Evolutionary conservation across 345 rosid species (phyloP).

Genomic region (Excoecaria cochinchinensis): DNA sequence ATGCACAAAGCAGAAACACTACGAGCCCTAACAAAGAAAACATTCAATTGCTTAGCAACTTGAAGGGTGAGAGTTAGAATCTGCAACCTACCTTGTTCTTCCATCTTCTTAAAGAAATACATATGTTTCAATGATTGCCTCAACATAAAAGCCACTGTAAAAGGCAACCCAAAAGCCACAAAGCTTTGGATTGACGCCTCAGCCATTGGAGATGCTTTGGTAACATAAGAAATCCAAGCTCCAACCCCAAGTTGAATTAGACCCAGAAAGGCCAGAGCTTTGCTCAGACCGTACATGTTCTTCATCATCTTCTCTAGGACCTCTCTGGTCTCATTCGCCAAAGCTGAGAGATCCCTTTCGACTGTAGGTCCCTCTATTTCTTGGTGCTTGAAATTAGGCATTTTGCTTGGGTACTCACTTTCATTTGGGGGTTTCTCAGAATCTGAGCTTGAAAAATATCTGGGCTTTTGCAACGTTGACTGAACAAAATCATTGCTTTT

Average conservation of each 20-base stretch:
- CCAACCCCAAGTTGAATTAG: constrained; percentile 67
- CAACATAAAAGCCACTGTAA: constrained; percentile 72
- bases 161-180: constrained; percentile 79
- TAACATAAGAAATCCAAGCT: constrained; percentile 56
- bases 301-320: constrained; percentile 74
- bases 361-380: constrained; percentile 95
- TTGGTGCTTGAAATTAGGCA: constrained; percentile 75
- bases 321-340: constrained; percentile 75
- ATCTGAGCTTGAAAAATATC: constrained; percentile 45
- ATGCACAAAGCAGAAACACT: constrained; percentile 52
- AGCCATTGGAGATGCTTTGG: constrained; percentile 42
- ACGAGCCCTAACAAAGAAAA: constrained; percentile 59
- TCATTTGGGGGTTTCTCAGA: constrained; percentile 25
- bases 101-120: constrained; percentile 87
- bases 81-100: constrained; percentile 83
- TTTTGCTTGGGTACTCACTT: constrained; percentile 43
- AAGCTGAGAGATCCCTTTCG: constrained; percentile 71
- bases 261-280: constrained; percentile 57
- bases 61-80: constrained; percentile 74
- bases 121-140: constrained; percentile 81
- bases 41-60: constrained; percentile 68
- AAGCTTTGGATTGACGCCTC: constrained; percentile 63
- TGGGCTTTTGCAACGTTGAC: constrained; percentile 23
- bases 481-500: neutral
- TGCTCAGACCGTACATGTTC: constrained; percentile 64